Evolutionary conservation across 2,329 filamentous ascomycete genomes (phyloP), one percentile per base, ranked within the genome.

Genomic region (Cadophora gregata): DNA sequence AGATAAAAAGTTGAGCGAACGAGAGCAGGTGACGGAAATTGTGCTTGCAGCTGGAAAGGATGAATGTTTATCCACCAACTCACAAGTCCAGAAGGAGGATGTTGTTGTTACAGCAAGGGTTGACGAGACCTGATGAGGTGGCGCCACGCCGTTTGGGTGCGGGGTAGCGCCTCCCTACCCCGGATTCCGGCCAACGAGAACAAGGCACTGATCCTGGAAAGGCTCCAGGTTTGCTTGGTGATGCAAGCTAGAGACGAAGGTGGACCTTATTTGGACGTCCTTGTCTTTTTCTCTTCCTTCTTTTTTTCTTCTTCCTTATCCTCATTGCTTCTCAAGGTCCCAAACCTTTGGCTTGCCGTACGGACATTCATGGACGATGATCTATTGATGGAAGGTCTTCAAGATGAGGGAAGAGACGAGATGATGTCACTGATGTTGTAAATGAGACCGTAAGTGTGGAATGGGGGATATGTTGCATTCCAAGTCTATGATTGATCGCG

Each of bases 231-330:
- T 24, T 12, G 19, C 53, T 56, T 36, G 53, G n/a, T 38, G 29
- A 36, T 42, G n/a, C 60, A 62, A 51, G 29, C 29, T 53, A 62
- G n/a, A 12, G 10, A 58, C 27, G 51, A 38, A 29, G 51, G 25
- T 33, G 25, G 5, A 33, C 21, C 47, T 66, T 69, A 69, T 70
- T 69, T 69, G 33, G 59, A 70, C 67, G 62, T 70, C 62, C 51
- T 51, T 42, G 29, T 45, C 47, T 42, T 56, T 58, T 59, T 31
- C 42, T 33, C 53, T 25, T 48, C 27, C 45, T 31, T 56, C 50
- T 56, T 48, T 60, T 25, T 59, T 8, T 47, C 36, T 12, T 36
- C 42, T 25, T 42, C 47, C 16, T 59, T 24, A 14, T 8, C 31
- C 5, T 55, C 19, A 19, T 29, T 12, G 6, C 29, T 24, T n/a